phyloP scores from a whole-genome alignment of 176 grass and related monocot species.

The Oryza australiensis region DNA sequence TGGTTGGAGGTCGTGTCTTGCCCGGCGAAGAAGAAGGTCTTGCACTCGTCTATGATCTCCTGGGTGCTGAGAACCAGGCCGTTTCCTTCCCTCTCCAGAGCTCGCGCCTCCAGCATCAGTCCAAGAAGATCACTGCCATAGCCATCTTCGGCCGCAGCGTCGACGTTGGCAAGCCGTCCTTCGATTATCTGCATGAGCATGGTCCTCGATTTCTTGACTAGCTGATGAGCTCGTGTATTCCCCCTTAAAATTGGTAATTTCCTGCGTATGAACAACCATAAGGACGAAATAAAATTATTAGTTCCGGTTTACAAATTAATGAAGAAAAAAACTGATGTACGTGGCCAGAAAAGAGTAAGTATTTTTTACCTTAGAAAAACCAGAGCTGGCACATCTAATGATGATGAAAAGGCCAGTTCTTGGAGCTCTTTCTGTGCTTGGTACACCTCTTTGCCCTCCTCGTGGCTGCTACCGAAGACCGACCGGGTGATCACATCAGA shows the following conservation, averaged over 20 bases:
- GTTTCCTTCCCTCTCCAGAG: background rate
- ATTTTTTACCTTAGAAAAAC: too few relatives aligned
- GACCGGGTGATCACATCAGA: background rate
- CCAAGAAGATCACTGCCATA: constrained; percentile 42
- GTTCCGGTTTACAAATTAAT: too few relatives aligned
- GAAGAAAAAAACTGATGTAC: too few relatives aligned
- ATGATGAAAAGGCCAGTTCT: background rate
- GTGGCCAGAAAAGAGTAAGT: too few relatives aligned
- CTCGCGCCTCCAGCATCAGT: constrained; percentile 14
- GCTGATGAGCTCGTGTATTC: too few relatives aligned
- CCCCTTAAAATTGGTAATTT: too few relatives aligned
- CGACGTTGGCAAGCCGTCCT: background rate
- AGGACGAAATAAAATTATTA: too few relatives aligned
- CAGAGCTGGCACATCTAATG: too few relatives aligned
- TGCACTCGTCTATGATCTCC: constrained; percentile 43
- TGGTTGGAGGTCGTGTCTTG: constrained; percentile 41
- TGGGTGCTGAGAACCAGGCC: background rate
- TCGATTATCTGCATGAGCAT: constrained; percentile 45
- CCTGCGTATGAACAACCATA: too few relatives aligned
- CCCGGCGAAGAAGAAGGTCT: constrained; percentile 46
- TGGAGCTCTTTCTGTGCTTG: background rate
- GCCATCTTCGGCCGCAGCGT: background rate
- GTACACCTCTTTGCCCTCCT: constrained; percentile 24
- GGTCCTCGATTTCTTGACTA: constrained; percentile 7
- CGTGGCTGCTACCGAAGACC: constrained; percentile 28